phyloP scores from a whole-genome alignment of 2,329 filamentous ascomycete genomes.

The Colletotrichum sp. region DNA sequence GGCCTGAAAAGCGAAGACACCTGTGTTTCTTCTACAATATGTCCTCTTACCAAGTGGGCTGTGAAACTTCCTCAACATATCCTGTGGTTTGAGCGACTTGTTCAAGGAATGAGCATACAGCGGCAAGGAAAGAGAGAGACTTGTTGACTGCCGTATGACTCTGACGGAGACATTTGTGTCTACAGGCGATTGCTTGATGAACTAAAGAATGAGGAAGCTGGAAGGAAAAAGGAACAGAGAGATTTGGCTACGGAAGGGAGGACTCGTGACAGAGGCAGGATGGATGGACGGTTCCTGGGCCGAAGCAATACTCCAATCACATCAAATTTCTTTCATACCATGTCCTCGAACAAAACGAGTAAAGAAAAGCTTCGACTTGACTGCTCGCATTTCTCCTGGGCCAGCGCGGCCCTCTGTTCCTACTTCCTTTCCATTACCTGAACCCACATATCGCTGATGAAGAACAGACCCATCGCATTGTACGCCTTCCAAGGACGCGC shows the following conservation, averaged over 20 bases:
- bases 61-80: background rate
- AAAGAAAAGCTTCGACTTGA: background rate
- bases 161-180: background rate
- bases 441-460: slow-evolving; percentile 37
- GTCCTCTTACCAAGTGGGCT: background rate
- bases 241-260: accelerated
- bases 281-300: background rate
- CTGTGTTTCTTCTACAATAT: background rate
- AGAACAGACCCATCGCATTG: slow-evolving; percentile 32
- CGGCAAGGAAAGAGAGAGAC: background rate
- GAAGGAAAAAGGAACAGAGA: background rate
- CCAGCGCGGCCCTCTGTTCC: too few species aligned
- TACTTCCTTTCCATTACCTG: slow-evolving; percentile 27
- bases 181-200: background rate
- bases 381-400: too few species aligned
- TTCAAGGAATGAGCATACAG: accelerated
- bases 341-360: background rate
- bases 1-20: background rate
- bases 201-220: background rate
- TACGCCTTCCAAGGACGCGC: slow-evolving; percentile 28
- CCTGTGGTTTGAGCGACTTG: accelerated
- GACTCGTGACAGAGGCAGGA: background rate
- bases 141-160: background rate
- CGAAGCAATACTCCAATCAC: background rate
- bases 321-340: background rate